A percentile compares a stretch with the other conserved stretches of the same genome.
Conservation (phyloP, 2,329 filamentous ascomycete species). For the Blastomyces gilchristii region DNA sequence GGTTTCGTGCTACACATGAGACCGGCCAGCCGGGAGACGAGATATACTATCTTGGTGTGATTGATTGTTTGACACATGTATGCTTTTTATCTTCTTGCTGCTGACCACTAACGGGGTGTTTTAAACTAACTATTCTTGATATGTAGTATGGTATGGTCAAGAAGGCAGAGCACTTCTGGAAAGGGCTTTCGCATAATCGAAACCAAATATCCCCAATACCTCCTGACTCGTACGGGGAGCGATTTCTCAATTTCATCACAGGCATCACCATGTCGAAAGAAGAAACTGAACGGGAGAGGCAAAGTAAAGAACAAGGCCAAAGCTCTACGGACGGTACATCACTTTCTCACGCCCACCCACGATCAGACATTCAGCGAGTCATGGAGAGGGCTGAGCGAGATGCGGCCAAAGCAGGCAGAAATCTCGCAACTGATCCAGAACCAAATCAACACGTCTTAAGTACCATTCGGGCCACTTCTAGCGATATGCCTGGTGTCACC, state of each 20-base stretch:
- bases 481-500: slow-evolving; percentile 45
- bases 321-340: slow-evolving; percentile 22
- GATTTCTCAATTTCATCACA: slow-evolving; percentile 86
- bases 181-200: slow-evolving; percentile 74
- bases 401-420: slow-evolving; percentile 32
- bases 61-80: slow-evolving; percentile 95
- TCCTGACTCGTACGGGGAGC: slow-evolving; percentile 81
- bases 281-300: slow-evolving; percentile 53
- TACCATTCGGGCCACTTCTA: slow-evolving; percentile 48
- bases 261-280: slow-evolving; percentile 84
- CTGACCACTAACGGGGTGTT: neutral
- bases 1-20: slow-evolving; percentile 85
- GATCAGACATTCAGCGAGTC: slow-evolving; percentile 42
- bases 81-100: slow-evolving; percentile 34
- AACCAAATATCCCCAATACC: slow-evolving; percentile 86
- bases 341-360: slow-evolving; percentile 20
- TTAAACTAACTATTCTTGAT: slow-evolving; percentile 11
- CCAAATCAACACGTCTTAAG: slow-evolving; percentile 53
- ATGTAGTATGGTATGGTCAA: slow-evolving; percentile 82
- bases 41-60: slow-evolving; percentile 96
- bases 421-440: slow-evolving; percentile 40
- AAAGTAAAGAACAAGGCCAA: slow-evolving; percentile 20
- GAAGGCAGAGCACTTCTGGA: slow-evolving; percentile 93
- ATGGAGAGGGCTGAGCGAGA: slow-evolving; percentile 53
- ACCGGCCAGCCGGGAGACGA: slow-evolving; percentile 75